A percentile compares a stretch with the other conserved stretches of the same genome.
Conservation (phyloP, 108 stramenopile genomes). For the Cyclostephanos tholiformis region DNA sequence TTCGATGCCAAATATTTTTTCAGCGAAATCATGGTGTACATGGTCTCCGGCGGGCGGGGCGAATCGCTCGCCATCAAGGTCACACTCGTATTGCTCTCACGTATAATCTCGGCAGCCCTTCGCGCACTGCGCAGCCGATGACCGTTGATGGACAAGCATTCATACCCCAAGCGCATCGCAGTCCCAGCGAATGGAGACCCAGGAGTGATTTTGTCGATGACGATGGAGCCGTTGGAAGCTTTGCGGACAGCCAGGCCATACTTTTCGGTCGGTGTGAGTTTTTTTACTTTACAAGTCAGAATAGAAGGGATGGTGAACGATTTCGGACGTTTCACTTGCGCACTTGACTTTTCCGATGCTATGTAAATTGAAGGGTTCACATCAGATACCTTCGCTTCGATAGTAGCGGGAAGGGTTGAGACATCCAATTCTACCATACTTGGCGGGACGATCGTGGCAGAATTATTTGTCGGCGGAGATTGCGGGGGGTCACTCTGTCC, state of each 20-base stretch:
- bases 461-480: too few relatives aligned
- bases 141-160: slow-evolving; percentile 36
- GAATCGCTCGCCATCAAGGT: slow-evolving; percentile 38
- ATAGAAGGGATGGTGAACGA: slow-evolving; percentile 36
- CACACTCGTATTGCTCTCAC: slow-evolving; percentile 29
- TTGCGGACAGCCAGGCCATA: slow-evolving; percentile 43
- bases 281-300: slow-evolving; percentile 15
- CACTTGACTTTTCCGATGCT: background rate
- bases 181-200: slow-evolving; percentile 30
- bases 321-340: slow-evolving; percentile 10
- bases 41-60: slow-evolving; percentile 31
- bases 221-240: slow-evolving; percentile 20
- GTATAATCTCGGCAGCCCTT: slow-evolving; percentile 40
- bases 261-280: slow-evolving; percentile 34
- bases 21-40: slow-evolving; percentile 36
- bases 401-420: background rate
- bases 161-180: slow-evolving; percentile 23
- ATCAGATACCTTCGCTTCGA: background rate
- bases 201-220: slow-evolving; percentile 35
- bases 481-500: too few relatives aligned
- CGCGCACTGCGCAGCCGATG: slow-evolving; percentile 38
- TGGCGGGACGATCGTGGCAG: too few relatives aligned
- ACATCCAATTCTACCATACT: too few relatives aligned
- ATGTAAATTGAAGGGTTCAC: background rate
- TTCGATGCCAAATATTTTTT: background rate